phyloP scores from a whole-genome alignment of 306 rosid species.

The Arachis stenosperma region DNA sequence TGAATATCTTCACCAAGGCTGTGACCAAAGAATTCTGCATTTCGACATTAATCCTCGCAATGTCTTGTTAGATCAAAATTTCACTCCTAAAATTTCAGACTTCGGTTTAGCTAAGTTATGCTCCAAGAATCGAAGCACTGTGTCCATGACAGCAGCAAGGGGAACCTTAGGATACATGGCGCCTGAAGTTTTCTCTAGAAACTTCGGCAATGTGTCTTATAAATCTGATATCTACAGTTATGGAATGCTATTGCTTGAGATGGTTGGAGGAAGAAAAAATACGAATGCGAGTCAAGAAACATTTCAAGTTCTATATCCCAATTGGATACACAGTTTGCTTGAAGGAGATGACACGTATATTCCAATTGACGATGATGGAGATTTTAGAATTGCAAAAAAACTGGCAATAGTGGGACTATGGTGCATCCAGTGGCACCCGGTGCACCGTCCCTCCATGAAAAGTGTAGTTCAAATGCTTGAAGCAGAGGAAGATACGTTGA shows the following conservation, averaged over 20 bases:
- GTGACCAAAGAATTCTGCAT: too few relatives aligned
- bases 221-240: neutral
- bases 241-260: neutral
- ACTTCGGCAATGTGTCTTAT: neutral
- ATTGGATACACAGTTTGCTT: neutral
- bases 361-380: neutral
- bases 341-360: neutral
- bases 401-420: too few relatives aligned
- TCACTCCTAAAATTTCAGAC: neutral
- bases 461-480: too few relatives aligned
- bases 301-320: neutral
- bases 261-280: too few relatives aligned
- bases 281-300: neutral
- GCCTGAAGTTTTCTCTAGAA: slow-evolving; percentile 1
- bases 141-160: neutral
- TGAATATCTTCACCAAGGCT: too few relatives aligned
- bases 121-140: neutral
- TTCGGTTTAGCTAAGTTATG: neutral
- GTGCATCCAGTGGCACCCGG: too few relatives aligned
- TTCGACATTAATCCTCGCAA: too few relatives aligned
- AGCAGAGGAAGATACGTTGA: too few relatives aligned
- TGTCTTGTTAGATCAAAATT: neutral
- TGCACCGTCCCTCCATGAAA: too few relatives aligned
- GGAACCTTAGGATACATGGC: neutral
- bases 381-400: neutral